These are phyloP conservation scores for Verbascum thapsus DNA, from an alignment of 257 asterid species.

Conservation along the genomic window DNA sequence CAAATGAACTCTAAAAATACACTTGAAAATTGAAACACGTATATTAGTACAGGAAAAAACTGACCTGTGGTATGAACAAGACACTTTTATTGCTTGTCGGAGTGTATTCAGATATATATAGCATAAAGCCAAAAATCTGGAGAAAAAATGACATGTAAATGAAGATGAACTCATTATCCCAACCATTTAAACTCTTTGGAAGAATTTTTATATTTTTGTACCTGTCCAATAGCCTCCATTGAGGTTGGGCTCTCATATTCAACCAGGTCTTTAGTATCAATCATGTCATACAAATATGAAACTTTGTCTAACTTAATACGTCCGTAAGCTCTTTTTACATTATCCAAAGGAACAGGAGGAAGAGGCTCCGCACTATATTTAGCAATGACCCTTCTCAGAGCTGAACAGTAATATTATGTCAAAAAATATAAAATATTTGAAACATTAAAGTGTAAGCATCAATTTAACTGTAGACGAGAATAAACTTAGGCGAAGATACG, in stretches of 20 bases:
- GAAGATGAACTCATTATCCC: constrained; percentile 28
- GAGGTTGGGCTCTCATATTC: constrained; percentile 69
- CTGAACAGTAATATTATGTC: constrained; percentile 51
- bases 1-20: constrained; percentile 4
- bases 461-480: constrained; percentile 2
- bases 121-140: constrained; percentile 88
- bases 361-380: constrained; percentile 58
- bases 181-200: constrained; percentile 19
- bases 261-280: constrained; percentile 41
- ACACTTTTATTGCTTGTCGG: constrained; percentile 52
- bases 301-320: constrained; percentile 52
- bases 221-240: constrained; percentile 95
- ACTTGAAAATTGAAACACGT: constrained; percentile 8
- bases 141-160: constrained; percentile 28
- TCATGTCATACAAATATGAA: constrained; percentile 55
- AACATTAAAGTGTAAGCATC: constrained; percentile 1
- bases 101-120: constrained; percentile 71
- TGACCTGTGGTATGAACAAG: constrained; percentile 75
- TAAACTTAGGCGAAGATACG: neutral
- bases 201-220: constrained; percentile 34
- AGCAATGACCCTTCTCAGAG: constrained; percentile 72
- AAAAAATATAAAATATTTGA: too few species aligned
- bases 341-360: constrained; percentile 58
- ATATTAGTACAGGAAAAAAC: constrained; percentile 24
- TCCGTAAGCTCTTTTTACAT: constrained; percentile 71